These are phyloP conservation scores for Globisporangium polare DNA, from an alignment of 352 stramenopile genomes.

Conservation along the genomic window DNA sequence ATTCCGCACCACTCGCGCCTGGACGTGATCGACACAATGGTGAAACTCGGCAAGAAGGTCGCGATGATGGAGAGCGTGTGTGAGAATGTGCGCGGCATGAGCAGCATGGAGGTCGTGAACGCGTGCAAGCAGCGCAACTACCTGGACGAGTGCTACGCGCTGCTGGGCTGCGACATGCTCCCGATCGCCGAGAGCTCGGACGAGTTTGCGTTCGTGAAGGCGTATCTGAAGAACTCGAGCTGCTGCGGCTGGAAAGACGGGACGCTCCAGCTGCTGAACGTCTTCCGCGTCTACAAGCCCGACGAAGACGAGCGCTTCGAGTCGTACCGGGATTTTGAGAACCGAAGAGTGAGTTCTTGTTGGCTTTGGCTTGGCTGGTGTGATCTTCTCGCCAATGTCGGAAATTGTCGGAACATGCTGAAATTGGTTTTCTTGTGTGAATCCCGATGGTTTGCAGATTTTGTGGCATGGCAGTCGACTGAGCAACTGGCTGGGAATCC, in stretches of 20 bases:
- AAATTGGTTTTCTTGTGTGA: background rate
- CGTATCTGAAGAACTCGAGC: constrained; percentile 68
- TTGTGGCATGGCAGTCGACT: constrained; percentile 87
- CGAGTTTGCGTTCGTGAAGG: constrained; percentile 57
- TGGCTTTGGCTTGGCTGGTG: background rate
- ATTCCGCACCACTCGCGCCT: constrained; percentile 53
- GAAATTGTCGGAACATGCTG: background rate
- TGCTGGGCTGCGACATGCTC: constrained; percentile 46
- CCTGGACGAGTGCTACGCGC: constrained; percentile 54
- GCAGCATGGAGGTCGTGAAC: constrained; percentile 28
- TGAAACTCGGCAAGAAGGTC: constrained; percentile 60
- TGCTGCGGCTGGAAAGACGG: constrained; percentile 60
- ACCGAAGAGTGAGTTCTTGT: constrained; percentile 39
- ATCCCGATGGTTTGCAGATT: constrained; percentile 40
- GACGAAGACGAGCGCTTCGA: constrained; percentile 49
- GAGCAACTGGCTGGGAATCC: constrained; percentile 82
- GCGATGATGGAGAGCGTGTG: constrained; percentile 51
- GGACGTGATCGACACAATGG: constrained; percentile 60
- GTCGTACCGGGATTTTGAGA: constrained; percentile 39
- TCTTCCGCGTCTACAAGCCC: constrained; percentile 59
- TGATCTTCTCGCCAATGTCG: background rate
- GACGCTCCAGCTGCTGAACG: constrained; percentile 43
- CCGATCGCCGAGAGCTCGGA: constrained; percentile 35
- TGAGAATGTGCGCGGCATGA: constrained; percentile 37
- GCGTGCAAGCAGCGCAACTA: constrained; percentile 49